A percentile compares a stretch with the other conserved stretches of the same genome.
Conservation (phyloP, 768 basidiomycete genomes). For the Chalciporus sphaerocephalus region DNA sequence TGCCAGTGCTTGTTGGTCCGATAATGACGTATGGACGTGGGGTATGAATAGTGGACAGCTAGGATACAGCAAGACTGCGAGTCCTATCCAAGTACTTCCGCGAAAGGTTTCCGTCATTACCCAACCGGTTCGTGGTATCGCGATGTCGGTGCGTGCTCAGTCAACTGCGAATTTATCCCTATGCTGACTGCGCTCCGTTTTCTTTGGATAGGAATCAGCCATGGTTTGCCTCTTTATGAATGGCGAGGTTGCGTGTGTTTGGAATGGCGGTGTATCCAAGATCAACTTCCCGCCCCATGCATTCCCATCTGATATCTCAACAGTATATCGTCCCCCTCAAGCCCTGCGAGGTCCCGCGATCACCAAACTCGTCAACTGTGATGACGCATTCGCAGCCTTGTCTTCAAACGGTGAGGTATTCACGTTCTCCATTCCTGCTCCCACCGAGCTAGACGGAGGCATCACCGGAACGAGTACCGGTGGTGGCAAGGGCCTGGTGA, state of each 20-base stretch:
- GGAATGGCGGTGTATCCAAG: constrained; percentile 70
- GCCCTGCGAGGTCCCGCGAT: constrained; percentile 67
- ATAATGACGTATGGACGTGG: constrained; percentile 74
- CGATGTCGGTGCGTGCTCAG: constrained; percentile 58
- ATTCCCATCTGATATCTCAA: constrained; percentile 68
- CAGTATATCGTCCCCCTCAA: constrained; percentile 77
- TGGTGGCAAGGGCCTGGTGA: constrained; percentile 34
- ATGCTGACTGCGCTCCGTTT: not conserved
- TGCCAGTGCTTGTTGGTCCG: constrained; percentile 88
- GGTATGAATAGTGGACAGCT: constrained; percentile 92
- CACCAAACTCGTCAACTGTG: constrained; percentile 73
- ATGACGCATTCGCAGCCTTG: constrained; percentile 77
- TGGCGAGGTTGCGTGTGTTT: constrained; percentile 79
- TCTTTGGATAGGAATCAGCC: constrained; percentile 63
- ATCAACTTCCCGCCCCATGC: constrained; percentile 75
- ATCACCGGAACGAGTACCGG: constrained; percentile 4
- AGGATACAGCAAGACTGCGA: constrained; percentile 72
- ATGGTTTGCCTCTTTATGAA: constrained; percentile 78
- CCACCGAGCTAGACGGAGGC: constrained; percentile 28
- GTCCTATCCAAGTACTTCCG: constrained; percentile 72
- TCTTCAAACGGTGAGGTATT: constrained; percentile 89
- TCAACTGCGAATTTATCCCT: not conserved
- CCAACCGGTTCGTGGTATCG: constrained; percentile 64
- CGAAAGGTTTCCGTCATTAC: constrained; percentile 77
- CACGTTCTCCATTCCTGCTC: constrained; percentile 55